Evolutionary conservation across 179 eudicot species (phyloP).

Genomic region (Amaranthus tricolor): DNA sequence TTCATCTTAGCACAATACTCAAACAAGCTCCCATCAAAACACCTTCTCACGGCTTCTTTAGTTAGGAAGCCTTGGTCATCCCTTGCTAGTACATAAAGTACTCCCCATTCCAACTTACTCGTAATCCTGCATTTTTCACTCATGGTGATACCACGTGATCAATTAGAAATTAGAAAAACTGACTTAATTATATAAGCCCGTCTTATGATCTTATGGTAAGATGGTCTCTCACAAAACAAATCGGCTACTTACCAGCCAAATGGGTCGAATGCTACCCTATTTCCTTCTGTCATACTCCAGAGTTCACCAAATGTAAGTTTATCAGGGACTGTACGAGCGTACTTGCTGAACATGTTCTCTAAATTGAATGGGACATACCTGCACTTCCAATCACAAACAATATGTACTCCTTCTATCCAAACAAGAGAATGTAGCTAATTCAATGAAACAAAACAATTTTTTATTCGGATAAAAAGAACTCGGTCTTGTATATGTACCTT

Average conservation of each 20-base stretch:
- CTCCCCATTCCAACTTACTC: slow-evolving; percentile 52
- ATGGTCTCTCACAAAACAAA: background rate
- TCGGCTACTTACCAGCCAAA: slow-evolving; percentile 45
- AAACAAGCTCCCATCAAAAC: slow-evolving; percentile 73
- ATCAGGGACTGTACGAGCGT: slow-evolving; percentile 51
- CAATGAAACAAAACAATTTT: background rate
- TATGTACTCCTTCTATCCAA: background rate
- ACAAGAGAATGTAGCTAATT: background rate
- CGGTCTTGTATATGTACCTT: slow-evolving; percentile 30
- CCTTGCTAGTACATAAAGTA: slow-evolving; percentile 50
- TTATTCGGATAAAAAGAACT: background rate
- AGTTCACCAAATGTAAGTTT: slow-evolving; percentile 47
- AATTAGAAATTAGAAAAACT: too few relatives aligned
- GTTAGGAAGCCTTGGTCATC: slow-evolving; percentile 60
- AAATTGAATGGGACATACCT: slow-evolving; percentile 51
- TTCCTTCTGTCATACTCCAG: slow-evolving; percentile 60
- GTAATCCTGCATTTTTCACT: slow-evolving; percentile 32
- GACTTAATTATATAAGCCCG: too few relatives aligned
- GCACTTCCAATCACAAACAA: background rate
- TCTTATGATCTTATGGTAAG: too few relatives aligned
- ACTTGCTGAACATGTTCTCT: slow-evolving; percentile 58
- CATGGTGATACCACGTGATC: too few relatives aligned
- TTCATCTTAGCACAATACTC: slow-evolving; percentile 58
- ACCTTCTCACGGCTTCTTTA: slow-evolving; percentile 62
- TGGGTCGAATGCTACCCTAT: slow-evolving; percentile 41